Evolutionary conservation across 2,329 filamentous ascomycete genomes (phyloP).

Genomic region (Atkinsonella hypoxylon): DNA sequence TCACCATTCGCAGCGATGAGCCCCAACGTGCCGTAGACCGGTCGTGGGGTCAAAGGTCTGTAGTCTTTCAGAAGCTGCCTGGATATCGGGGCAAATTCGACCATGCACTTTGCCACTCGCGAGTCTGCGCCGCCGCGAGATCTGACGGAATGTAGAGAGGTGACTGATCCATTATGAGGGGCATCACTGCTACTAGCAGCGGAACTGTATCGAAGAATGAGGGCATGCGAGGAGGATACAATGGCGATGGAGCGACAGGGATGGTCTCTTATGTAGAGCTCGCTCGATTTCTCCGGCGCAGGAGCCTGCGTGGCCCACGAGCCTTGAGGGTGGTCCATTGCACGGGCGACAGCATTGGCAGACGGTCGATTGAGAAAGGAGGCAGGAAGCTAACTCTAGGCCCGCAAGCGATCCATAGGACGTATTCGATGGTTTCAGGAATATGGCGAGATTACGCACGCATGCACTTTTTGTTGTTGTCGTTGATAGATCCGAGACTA

Average conservation of each 20-base stretch:
- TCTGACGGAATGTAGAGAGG: conserved; percentile 36
- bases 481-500: neutral
- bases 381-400: conserved; percentile 4
- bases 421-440: neutral
- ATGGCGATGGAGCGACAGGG: conserved; percentile 82
- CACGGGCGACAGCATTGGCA: conserved; percentile 6
- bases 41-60: conserved; percentile 58
- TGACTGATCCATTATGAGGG: conserved; percentile 45
- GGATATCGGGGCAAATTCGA: conserved; percentile 63
- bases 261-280: conserved; percentile 74
- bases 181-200: conserved; percentile 45
- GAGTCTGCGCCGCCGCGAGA: conserved; percentile 31
- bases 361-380: conserved; percentile 6
- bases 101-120: conserved; percentile 59
- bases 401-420: conserved; percentile 11
- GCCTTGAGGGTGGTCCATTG: conserved; percentile 36
- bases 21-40: conserved; percentile 76
- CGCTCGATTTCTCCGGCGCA: conserved; percentile 51
- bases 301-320: conserved; percentile 35
- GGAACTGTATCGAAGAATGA: conserved; percentile 72
- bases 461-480: neutral
- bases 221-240: conserved; percentile 62
- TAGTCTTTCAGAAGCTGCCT: conserved; percentile 63
- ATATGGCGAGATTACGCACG: neutral
- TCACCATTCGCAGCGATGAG: conserved; percentile 74